Conservation (phyloP, 495 filamentous ascomycete genomes). For the Penicillium soppii region DNA sequence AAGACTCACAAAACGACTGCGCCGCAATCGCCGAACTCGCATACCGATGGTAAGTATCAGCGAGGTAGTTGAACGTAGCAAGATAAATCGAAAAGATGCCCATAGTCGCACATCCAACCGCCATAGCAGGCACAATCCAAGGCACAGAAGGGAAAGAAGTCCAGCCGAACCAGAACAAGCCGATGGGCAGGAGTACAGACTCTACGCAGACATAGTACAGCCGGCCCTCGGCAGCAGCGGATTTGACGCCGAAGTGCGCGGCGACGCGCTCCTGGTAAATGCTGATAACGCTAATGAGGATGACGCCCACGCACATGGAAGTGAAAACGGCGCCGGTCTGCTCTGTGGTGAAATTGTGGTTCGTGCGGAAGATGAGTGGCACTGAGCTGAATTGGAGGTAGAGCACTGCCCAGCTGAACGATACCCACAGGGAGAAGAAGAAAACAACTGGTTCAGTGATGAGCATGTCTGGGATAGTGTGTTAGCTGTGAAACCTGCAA, state of each 20-base stretch:
- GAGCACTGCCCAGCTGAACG: conserved; percentile 87
- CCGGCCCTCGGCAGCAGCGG: conserved; percentile 68
- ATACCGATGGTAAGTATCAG: conserved; percentile 85
- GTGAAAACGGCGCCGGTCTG: conserved; percentile 72
- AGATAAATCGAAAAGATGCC: conserved; percentile 89
- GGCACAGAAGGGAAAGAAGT: conserved; percentile 63
- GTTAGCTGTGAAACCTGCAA: neutral
- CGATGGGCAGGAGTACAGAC: conserved; percentile 66
- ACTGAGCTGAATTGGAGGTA: conserved; percentile 82
- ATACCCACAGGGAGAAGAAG: conserved; percentile 88
- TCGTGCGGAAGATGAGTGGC: conserved; percentile 71
- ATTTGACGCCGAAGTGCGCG: conserved; percentile 38
- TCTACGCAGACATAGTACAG: conserved; percentile 83
- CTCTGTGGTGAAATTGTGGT: conserved; percentile 66
- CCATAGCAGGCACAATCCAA: conserved; percentile 76
- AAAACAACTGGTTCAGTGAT: conserved; percentile 92
- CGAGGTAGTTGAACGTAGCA: conserved; percentile 90
- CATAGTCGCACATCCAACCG: conserved; percentile 73
- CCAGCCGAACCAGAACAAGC: conserved; percentile 83
- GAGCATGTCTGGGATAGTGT: conserved; percentile 56
- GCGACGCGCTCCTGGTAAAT: conserved; percentile 68
- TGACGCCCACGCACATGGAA: conserved; percentile 66
- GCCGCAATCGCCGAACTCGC: conserved; percentile 86
- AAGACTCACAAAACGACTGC: conserved; percentile 65
- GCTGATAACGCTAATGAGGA: conserved; percentile 69